Percentiles rank a stretch among this genome's conserved stretches.
Evolutionary conservation across 164 flowering plant species (phyloP).

Genomic region (Echeveria elegans): DNA sequence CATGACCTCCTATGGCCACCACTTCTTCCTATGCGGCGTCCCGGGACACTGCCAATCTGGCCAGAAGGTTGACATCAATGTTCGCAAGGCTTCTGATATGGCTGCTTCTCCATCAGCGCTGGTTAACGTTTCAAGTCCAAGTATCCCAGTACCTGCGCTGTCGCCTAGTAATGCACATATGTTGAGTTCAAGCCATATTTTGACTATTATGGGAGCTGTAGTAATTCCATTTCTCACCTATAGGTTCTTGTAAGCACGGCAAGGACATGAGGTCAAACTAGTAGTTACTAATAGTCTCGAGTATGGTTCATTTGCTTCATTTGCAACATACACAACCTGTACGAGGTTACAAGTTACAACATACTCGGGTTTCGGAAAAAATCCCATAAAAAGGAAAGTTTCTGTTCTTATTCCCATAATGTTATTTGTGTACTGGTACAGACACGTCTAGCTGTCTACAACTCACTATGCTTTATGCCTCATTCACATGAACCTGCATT

Average conservation of each 20-base stretch:
- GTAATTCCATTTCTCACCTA: not conserved
- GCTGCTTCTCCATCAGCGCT: conserved; percentile 16
- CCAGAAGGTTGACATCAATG: conserved; percentile 55
- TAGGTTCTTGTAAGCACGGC: not conserved
- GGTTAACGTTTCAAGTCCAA: conserved; percentile 1
- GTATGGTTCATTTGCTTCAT: too few relatives aligned
- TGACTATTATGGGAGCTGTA: not conserved
- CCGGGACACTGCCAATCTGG: conserved; percentile 69
- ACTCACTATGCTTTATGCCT: not conserved
- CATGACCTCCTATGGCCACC: conserved; percentile 35
- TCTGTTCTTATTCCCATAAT: not conserved
- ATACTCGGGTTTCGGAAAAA: not conserved
- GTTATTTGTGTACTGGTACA: conserved; percentile 3
- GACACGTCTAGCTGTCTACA: not conserved
- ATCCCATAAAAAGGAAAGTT: not conserved
- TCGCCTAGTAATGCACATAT: conserved; percentile 10
- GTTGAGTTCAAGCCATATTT: not conserved
- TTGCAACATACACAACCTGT: not conserved
- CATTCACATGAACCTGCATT: not conserved
- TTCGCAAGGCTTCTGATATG: conserved; percentile 14
- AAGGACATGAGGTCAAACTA: too few relatives aligned
- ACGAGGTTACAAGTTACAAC: not conserved
- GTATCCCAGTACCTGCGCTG: conserved; percentile 9
- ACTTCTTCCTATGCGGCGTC: conserved; percentile 51
- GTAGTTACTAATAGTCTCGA: not conserved